Conservation (phyloP, 352 stramenopile genomes). For the Globisporangium paroecandrum region DNA sequence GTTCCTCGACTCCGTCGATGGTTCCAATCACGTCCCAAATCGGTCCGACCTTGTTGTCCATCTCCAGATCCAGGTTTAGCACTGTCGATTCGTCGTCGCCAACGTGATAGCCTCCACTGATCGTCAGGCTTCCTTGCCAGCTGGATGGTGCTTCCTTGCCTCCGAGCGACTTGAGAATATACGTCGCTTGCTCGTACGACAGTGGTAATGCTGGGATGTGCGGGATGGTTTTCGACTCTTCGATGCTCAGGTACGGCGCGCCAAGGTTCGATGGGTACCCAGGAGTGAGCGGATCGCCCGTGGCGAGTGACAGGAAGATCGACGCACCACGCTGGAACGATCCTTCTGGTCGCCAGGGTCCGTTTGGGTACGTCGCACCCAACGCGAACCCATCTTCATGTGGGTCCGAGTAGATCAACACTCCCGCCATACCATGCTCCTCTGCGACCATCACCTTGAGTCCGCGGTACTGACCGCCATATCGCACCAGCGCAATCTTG, state of each 20-base stretch:
- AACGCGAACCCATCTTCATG: conserved; percentile 70
- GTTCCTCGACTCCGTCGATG: conserved; percentile 58
- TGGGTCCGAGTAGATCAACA: conserved; percentile 89
- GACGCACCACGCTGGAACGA: conserved; percentile 85
- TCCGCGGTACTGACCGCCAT: conserved; percentile 68
- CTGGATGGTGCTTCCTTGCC: conserved; percentile 44
- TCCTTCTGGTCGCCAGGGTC: conserved; percentile 68
- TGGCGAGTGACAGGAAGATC: conserved; percentile 73
- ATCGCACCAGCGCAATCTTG: conserved; percentile 85
- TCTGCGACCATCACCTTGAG: conserved; percentile 86
- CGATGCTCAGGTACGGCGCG: conserved; percentile 33
- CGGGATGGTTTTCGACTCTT: conserved; percentile 55
- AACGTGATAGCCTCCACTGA: conserved; percentile 69
- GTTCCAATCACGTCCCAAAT: conserved; percentile 90
- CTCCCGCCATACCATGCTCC: conserved; percentile 60
- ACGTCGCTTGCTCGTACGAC: conserved; percentile 77
- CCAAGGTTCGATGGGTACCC: conserved; percentile 43
- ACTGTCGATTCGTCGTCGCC: conserved; percentile 63
- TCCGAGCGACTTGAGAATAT: conserved; percentile 64
- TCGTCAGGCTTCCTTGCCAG: conserved; percentile 59
- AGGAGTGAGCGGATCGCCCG: conserved; percentile 67
- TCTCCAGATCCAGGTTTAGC: conserved; percentile 59
- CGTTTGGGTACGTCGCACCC: conserved; percentile 73
- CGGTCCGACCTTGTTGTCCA: conserved; percentile 71
- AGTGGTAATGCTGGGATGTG: conserved; percentile 65